A percentile compares a stretch with the other conserved stretches of the same genome.
Conservation (phyloP, 192 early-diverging fungal genomes). For the Dimargaris verticillata region DNA sequence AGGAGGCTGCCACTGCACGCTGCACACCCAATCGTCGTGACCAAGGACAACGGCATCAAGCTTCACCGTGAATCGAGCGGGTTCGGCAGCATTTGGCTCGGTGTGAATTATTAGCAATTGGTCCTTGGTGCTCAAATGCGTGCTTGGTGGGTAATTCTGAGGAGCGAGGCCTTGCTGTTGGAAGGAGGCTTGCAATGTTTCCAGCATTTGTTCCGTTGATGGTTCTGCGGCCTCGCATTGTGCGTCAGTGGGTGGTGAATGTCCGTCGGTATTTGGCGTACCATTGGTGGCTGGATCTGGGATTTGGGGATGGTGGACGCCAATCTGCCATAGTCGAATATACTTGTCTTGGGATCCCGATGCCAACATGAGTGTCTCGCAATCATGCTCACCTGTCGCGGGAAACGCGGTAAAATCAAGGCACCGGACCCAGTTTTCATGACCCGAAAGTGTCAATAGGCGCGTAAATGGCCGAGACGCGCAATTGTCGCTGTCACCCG, state of each 20-base stretch:
- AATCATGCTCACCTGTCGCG: slow-evolving; percentile 14
- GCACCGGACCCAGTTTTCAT: slow-evolving; percentile 85
- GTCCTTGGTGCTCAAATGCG: slow-evolving; percentile 69
- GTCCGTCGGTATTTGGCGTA: background rate
- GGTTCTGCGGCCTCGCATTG: background rate
- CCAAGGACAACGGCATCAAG: slow-evolving; percentile 86
- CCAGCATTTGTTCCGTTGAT: slow-evolving; percentile 1
- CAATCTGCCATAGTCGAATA: slow-evolving; percentile 77
- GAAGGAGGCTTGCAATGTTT: slow-evolving; percentile 1
- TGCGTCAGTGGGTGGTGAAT: background rate
- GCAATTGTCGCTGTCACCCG: slow-evolving; percentile 12
- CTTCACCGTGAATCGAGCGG: slow-evolving; percentile 36
- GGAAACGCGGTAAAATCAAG: slow-evolving; percentile 52
- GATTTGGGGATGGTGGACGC: background rate
- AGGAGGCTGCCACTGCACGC: slow-evolving; percentile 63
- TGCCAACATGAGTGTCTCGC: slow-evolving; percentile 73
- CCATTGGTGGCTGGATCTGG: background rate
- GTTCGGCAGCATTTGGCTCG: slow-evolving; percentile 10
- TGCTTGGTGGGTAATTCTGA: background rate
- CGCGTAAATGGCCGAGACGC: slow-evolving; percentile 37
- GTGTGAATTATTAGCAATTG: slow-evolving; percentile 47
- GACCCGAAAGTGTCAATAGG: slow-evolving; percentile 55
- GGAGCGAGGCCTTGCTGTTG: background rate
- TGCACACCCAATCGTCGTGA: slow-evolving; percentile 92
- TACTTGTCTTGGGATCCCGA: slow-evolving; percentile 84